phyloP scores from a whole-genome alignment of 1,139 yeast species.

The Blastobotrys raffinosifermentans region DNA sequence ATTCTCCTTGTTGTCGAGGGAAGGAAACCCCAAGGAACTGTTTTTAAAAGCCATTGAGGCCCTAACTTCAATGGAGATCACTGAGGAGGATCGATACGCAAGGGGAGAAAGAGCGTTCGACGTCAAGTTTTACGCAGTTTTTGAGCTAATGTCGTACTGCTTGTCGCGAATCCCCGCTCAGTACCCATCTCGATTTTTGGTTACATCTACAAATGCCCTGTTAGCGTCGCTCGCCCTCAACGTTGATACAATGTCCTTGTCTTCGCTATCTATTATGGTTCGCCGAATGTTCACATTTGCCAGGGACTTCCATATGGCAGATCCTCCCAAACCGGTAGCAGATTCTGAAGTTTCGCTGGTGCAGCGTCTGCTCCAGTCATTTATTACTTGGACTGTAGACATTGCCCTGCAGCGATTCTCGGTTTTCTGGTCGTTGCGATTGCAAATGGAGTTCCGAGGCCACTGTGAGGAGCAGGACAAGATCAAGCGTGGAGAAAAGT shows the following conservation, averaged over 20 bases:
- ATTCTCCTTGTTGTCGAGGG: constrained; percentile 51
- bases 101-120: constrained; percentile 39
- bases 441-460: constrained; percentile 27
- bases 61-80: constrained; percentile 34
- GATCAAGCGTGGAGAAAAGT: constrained; percentile 16
- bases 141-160: constrained; percentile 54
- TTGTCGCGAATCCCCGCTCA: constrained; percentile 52
- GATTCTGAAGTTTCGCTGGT: constrained; percentile 29
- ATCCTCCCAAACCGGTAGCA: constrained; percentile 29
- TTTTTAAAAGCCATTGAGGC: constrained; percentile 65
- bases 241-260: constrained; percentile 29
- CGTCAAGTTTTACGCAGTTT: constrained; percentile 54
- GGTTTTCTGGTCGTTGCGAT: constrained; percentile 30
- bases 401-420: constrained; percentile 33
- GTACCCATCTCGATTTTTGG: constrained; percentile 71
- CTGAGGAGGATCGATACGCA: constrained; percentile 14
- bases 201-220: constrained; percentile 55
- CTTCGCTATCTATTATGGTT: constrained; percentile 41
- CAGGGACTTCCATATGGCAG: constrained; percentile 47
- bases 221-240: constrained; percentile 46
- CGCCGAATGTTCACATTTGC: constrained; percentile 61
- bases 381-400: constrained; percentile 43
- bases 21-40: constrained; percentile 77
- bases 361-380: constrained; percentile 39
- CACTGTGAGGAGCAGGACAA: constrained; percentile 21